Conservation (phyloP, 208 protist genomes). For the Leishmania amazonensis region DNA sequence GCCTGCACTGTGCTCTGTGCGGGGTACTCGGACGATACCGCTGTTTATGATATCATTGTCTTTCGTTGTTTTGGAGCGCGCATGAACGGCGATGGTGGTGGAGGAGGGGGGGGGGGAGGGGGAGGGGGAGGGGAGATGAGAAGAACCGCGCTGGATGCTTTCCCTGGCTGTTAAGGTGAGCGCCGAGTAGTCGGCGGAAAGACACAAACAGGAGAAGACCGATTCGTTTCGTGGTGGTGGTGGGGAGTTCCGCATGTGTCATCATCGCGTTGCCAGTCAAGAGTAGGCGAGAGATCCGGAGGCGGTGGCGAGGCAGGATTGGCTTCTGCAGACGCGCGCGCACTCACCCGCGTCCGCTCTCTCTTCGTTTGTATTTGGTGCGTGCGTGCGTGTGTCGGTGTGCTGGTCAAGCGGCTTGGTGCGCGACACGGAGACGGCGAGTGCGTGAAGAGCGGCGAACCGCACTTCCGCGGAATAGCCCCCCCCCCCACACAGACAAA, state of each 20-base stretch:
- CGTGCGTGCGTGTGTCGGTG: background rate
- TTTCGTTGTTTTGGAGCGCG: no score
- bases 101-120: no score
- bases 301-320: background rate
- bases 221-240: background rate
- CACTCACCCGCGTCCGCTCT: background rate
- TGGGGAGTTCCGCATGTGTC: background rate
- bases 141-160: no score
- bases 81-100: no score
- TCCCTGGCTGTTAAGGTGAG: no score
- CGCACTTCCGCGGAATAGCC: background rate
- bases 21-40: no score
- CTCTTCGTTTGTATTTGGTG: background rate
- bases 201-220: no score
- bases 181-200: no score
- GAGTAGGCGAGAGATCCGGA: background rate
- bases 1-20: no score
- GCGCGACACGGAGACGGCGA: background rate
- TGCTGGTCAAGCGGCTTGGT: background rate
- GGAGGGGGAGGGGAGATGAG: no score
- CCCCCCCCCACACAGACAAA: no score
- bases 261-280: background rate
- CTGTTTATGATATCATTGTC: no score
- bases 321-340: background rate
- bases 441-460: background rate